A percentile compares a stretch with the other conserved stretches of the same genome.
Conservation (phyloP, 257 asterid species). For the Dorcoceras hygrometricum region DNA sequence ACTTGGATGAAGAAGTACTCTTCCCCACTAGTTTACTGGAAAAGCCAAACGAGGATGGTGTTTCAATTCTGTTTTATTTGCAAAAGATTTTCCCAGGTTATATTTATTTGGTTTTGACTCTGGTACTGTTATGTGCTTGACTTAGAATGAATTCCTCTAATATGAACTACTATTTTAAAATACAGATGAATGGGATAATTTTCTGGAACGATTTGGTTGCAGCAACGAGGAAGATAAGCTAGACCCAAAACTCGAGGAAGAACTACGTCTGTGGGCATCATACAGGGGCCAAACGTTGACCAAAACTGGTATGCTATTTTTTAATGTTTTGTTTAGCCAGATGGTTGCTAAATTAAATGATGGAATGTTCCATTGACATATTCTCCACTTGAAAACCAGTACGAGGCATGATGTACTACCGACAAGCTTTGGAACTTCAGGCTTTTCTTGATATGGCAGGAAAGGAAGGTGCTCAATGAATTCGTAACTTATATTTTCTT, state of each 20-base stretch:
- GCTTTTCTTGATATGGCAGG: conserved; percentile 98
- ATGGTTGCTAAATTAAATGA: conserved; percentile 8
- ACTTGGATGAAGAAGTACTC: conserved; percentile 82
- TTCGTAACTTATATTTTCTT: conserved; percentile 22
- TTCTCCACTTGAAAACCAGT: conserved; percentile 39
- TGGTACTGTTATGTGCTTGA: conserved; percentile 16
- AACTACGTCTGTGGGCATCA: conserved; percentile 93
- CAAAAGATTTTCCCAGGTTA: conserved; percentile 93
- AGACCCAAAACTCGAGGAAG: conserved; percentile 59
- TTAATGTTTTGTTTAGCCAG: conserved; percentile 15
- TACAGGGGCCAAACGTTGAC: conserved; percentile 98
- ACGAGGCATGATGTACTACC: conserved; percentile 99
- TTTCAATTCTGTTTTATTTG: conserved; percentile 84
- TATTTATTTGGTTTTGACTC: conserved; percentile 14
- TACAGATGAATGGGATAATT: conserved; percentile 92
- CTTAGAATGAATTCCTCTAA: conserved; percentile 17
- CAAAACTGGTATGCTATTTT: conserved; percentile 62
- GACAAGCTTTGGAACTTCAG: conserved; percentile 97
- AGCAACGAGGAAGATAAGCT: conserved; percentile 70
- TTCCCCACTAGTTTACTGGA: conserved; percentile 71
- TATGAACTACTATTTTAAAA: conserved; percentile 21
- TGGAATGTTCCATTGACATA: conserved; percentile 18
- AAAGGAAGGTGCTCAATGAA: conserved; percentile 64
- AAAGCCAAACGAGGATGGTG: conserved; percentile 91
- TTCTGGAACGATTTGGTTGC: conserved; percentile 75